A percentile compares a stretch with the other conserved stretches of the same genome.
Evolutionary conservation across 1,139 yeast species (phyloP).

Genomic region (Sugiyamaella japonica): DNA sequence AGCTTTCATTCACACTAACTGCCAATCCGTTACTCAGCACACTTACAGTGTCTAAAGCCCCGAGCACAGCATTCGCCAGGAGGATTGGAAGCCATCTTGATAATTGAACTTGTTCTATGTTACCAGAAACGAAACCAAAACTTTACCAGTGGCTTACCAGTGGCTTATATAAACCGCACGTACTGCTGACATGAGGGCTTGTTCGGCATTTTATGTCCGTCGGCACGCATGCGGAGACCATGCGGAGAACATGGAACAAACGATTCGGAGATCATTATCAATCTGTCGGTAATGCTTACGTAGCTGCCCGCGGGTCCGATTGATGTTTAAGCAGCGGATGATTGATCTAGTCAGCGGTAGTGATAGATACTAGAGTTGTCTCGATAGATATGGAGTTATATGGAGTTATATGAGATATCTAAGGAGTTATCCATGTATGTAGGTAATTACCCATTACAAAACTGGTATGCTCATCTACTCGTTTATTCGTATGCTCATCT

Average conservation of each 20-base stretch:
- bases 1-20: slow-evolving; percentile 49
- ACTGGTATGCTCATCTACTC: too few relatives aligned
- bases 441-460: too few relatives aligned
- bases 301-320: too few relatives aligned
- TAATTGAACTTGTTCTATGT: neutral
- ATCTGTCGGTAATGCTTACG: too few relatives aligned
- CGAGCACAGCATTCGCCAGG: slow-evolving; percentile 36
- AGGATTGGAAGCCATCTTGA: slow-evolving; percentile 37
- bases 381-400: too few relatives aligned
- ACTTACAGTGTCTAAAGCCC: slow-evolving; percentile 36
- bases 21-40: slow-evolving; percentile 44
- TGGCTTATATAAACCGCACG: neutral
- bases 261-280: neutral
- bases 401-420: too few relatives aligned
- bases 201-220: neutral
- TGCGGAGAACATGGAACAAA: neutral
- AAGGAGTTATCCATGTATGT: too few relatives aligned
- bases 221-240: neutral
- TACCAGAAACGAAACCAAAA: neutral
- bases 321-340: too few relatives aligned
- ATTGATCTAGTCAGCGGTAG: too few relatives aligned
- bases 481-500: too few relatives aligned
- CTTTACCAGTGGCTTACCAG: neutral
- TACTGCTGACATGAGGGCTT: neutral
- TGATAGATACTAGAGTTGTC: too few relatives aligned